Base-by-base conservation (phyloP, 1,284 basidiomycete species). In the Ceratobasidium sp. region DNA sequence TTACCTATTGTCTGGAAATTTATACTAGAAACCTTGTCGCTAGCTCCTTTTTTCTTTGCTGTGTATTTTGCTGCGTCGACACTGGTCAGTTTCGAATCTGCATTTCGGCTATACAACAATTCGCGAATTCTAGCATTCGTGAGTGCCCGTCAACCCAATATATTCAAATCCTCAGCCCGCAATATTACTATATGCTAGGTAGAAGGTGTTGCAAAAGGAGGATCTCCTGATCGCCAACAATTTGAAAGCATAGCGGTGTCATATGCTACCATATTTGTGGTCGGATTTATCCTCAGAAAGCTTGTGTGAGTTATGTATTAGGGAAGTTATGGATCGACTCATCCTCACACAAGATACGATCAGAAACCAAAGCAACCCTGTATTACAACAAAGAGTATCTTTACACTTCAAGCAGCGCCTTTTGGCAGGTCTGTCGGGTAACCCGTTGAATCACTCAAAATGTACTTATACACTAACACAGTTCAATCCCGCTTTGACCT, bases 1-100 rank as follows among this genome's bases (percentile, higher is more conserved):
- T 45, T 70, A 16, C 67, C 67, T 48, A 70, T 70, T 26, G 28
- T 70, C 43, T 70, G 67, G 67, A 48, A 32, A 32, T 70, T 70
- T 23, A 36, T 70, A 26, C 34, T 46, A 12, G 67, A 70, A 23
- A 70, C 67, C 10, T 32, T 70, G 21, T 45, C 67, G 21, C 45
- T 70, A 4, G 67, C 53, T 16, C 67, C 67, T 4, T 36, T 48
- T 6, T 70, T 70, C 53, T 70, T 70, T 48, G 67, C 55, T 10
- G 53, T 58, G 18, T 59, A 70, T 26, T 70, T 70, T 39, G 28
- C 23, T 21, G 58, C 43, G 2, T 58, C 55, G 41, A 70, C 67
- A n/a, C 55, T 70, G 3, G 26, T 34, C n/a, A 58, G 67, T 4
- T 58, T 70, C 45, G 26, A 46, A 26, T 41, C 67, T 12, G 67